phyloP scores from a whole-genome alignment of 1,284 basidiomycete species.

The Cutaneotrichosporon cutaneum region DNA sequence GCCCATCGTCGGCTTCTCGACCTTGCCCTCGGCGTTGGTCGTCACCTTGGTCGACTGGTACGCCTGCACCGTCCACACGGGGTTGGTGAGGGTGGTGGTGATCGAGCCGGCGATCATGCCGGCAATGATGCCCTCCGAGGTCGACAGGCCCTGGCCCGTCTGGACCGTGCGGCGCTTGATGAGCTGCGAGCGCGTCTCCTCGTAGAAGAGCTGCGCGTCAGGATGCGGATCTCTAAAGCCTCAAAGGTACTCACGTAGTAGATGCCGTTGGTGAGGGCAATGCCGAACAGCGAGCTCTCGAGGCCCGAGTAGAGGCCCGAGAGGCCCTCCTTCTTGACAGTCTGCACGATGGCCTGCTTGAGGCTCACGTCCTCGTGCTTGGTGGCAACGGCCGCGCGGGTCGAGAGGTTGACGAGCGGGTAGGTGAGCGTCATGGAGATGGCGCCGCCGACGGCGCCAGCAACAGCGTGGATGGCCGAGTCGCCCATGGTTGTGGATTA shows the following conservation, averaged over 20 bases:
- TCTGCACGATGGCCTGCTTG: constrained; percentile 61
- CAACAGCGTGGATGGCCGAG: constrained; percentile 82
- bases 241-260: constrained; percentile 41
- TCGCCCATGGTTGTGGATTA: constrained; percentile 56
- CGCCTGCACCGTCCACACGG: constrained; percentile 94
- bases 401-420: constrained; percentile 88
- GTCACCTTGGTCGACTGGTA: constrained; percentile 68
- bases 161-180: constrained; percentile 57
- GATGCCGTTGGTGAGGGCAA: constrained; percentile 87
- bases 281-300: constrained; percentile 80
- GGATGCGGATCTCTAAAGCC: neutral
- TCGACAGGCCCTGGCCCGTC: constrained; percentile 58
- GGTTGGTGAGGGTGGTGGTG: constrained; percentile 88
- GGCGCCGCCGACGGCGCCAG: constrained; percentile 88
- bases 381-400: constrained; percentile 85
- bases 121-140: constrained; percentile 84
- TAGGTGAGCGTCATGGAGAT: constrained; percentile 70
- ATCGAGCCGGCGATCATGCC: constrained; percentile 87
- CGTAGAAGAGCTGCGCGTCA: constrained; percentile 55
- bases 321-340: constrained; percentile 80
- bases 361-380: constrained; percentile 58
- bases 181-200: constrained; percentile 54
- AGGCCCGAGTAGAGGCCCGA: constrained; percentile 85
- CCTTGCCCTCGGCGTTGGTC: constrained; percentile 19
- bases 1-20: constrained; percentile 62